Conservation (phyloP, 192 early-diverging fungal species). For the Coemansia sp. region DNA sequence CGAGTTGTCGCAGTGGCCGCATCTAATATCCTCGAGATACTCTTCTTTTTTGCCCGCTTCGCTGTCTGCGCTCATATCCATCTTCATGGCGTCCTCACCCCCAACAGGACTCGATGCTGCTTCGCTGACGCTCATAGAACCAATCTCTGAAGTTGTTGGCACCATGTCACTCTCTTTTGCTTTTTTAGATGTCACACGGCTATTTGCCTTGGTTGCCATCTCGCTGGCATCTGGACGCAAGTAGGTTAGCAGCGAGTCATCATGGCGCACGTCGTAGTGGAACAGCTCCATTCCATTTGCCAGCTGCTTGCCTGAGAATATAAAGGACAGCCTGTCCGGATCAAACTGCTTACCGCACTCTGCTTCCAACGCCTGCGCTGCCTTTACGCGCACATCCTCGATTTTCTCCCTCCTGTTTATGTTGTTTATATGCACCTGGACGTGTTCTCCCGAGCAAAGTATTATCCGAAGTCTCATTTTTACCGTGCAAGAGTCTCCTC, state of each 20-base stretch:
- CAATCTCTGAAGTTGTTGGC: neutral
- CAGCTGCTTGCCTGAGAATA: conserved; percentile 50
- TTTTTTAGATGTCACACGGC: neutral
- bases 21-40: conserved; percentile 13
- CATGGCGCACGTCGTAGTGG: conserved; percentile 46
- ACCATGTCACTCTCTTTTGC: neutral
- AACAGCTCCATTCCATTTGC: conserved; percentile 49
- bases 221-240: conserved; percentile 6
- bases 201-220: too few species aligned
- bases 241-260: conserved; percentile 24
- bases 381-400: conserved; percentile 12
- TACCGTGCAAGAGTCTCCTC: neutral
- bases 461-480: conserved; percentile 9
- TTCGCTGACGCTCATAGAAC: neutral
- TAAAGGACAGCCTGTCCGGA: conserved; percentile 18
- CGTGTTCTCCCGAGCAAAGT: conserved; percentile 6
- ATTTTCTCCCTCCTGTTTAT: conserved; percentile 25
- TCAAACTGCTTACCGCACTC: conserved; percentile 6
- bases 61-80: neutral
- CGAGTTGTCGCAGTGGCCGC: conserved; percentile 43
- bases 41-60: neutral
- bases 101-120: neutral
- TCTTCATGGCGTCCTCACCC: neutral
- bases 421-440: conserved; percentile 9
- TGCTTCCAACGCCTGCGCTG: conserved; percentile 6